Evolutionary conservation across 2,329 filamentous ascomycete species (phyloP).

Genomic region (Xylariaceae sp.): DNA sequence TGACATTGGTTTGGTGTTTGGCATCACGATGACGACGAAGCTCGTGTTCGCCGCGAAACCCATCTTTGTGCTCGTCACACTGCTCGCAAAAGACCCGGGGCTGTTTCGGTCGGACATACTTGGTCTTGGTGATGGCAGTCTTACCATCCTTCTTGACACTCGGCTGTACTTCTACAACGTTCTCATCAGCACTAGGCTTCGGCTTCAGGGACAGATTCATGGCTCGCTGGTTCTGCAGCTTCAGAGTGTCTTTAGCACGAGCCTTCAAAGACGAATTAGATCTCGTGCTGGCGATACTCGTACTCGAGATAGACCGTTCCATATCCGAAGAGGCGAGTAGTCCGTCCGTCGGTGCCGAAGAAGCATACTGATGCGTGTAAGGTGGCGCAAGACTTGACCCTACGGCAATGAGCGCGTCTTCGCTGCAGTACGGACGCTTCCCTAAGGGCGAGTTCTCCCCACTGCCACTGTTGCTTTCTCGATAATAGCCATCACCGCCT

Average conservation of each 20-base stretch:
- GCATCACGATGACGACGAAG: conserved; percentile 67
- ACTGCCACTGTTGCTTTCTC: conserved; percentile 27
- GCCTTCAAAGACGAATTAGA: conserved; percentile 50
- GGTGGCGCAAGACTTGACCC: conserved; percentile 41
- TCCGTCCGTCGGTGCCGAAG: conserved; percentile 34
- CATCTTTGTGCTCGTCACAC: conserved; percentile 73
- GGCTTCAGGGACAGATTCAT: conserved; percentile 46
- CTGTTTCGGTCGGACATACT: conserved; percentile 66
- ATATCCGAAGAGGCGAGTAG: conserved; percentile 42
- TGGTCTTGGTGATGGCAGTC: conserved; percentile 45
- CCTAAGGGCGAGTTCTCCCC: conserved; percentile 32
- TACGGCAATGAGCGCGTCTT: conserved; percentile 40
- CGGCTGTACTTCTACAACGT: conserved; percentile 25
- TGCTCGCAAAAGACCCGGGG: conserved; percentile 70
- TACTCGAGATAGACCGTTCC: conserved; percentile 53
- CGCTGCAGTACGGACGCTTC: conserved; percentile 30
- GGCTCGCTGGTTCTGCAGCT: conserved; percentile 49
- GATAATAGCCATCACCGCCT: conserved; percentile 28
- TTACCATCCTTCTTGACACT: conserved; percentile 46
- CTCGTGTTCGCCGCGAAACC: conserved; percentile 87
- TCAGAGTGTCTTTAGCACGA: conserved; percentile 52
- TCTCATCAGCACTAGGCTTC: conserved; percentile 44
- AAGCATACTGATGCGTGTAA: conserved; percentile 36
- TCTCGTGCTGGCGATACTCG: conserved; percentile 45
- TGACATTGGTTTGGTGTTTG: conserved; percentile 63